A percentile compares a stretch with the other conserved stretches of the same genome.
phyloP scores from a whole-genome alignment of 2,329 filamentous ascomycete genomes.

The Aspergillus pseudoterreus region DNA sequence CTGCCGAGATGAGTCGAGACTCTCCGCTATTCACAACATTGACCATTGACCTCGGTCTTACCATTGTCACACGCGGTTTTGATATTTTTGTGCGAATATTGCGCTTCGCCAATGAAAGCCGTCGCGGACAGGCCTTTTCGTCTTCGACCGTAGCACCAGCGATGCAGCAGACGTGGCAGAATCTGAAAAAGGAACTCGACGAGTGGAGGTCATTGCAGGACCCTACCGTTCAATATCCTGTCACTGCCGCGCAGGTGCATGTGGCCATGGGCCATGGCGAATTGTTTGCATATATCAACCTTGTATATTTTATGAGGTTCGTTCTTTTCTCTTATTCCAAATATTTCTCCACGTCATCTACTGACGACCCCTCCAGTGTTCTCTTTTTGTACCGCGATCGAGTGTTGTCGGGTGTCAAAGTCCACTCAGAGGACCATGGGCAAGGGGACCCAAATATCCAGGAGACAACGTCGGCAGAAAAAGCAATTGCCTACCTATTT shows the following conservation, averaged over 20 bases:
- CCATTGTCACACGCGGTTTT: constrained; percentile 34
- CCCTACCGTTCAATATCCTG: constrained; percentile 29
- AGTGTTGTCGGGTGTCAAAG: constrained; percentile 30
- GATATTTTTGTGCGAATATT: constrained; percentile 36
- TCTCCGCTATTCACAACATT: constrained; percentile 18
- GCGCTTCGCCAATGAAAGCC: constrained; percentile 35
- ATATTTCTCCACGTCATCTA: not conserved
- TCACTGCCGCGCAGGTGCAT: constrained; percentile 32
- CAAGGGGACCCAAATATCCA: constrained; percentile 11
- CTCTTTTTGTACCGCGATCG: constrained; percentile 34
- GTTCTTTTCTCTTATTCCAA: not conserved
- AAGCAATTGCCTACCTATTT: constrained; percentile 30
- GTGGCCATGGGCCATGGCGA: constrained; percentile 35
- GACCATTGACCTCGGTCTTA: constrained; percentile 32
- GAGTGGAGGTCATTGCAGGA: constrained; percentile 35
- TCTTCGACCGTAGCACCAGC: constrained; percentile 7
- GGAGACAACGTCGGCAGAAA: constrained; percentile 9
- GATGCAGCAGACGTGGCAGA: constrained; percentile 25
- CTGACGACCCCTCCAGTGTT: constrained; percentile 16
- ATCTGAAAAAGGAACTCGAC: constrained; percentile 30
- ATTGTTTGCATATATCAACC: constrained; percentile 36
- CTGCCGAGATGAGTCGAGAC: constrained; percentile 24
- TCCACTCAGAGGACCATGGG: constrained; percentile 18
- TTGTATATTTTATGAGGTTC: constrained; percentile 37
- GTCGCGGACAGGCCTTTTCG: constrained; percentile 23